phyloP scores from a whole-genome alignment of 2,329 filamentous ascomycete species.

The Aspergillus sp. region DNA sequence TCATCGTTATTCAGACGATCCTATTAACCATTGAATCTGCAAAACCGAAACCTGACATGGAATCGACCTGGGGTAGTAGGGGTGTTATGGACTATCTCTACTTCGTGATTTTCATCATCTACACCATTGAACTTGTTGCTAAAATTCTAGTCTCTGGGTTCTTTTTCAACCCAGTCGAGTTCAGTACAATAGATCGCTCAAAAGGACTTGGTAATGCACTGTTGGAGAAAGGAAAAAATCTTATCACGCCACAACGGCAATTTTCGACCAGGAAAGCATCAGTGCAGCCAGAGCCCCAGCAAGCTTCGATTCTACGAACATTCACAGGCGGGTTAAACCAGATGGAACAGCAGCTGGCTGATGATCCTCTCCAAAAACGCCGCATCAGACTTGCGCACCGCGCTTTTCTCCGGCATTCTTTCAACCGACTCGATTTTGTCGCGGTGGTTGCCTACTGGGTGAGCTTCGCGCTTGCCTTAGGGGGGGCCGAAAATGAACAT shows the following conservation, averaged over 20 bases:
- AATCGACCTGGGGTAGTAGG: constrained; percentile 68
- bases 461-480: constrained; percentile 71
- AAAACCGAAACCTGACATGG: constrained; percentile 61
- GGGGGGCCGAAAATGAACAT: constrained; percentile 65
- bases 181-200: constrained; percentile 83
- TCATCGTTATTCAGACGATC: constrained; percentile 86
- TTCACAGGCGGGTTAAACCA: constrained; percentile 75
- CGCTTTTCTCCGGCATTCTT: constrained; percentile 90
- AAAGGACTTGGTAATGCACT: constrained; percentile 73
- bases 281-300: constrained; percentile 38
- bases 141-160: constrained; percentile 92
- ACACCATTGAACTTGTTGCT: constrained; percentile 79
- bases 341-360: constrained; percentile 54
- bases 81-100: constrained; percentile 73
- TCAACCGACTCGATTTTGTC: constrained; percentile 92
- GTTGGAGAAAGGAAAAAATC: constrained; percentile 69
- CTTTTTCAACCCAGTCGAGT: constrained; percentile 84
- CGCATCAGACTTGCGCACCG: constrained; percentile 82
- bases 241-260: constrained; percentile 80
- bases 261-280: constrained; percentile 60
- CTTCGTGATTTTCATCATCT: constrained; percentile 80
- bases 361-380: constrained; percentile 73
- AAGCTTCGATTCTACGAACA: constrained; percentile 66
- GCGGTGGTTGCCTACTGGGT: constrained; percentile 97
- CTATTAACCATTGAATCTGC: constrained; percentile 84